Base-by-base conservation (phyloP, 768 basidiomycete species). In the Collybia sordida region DNA sequence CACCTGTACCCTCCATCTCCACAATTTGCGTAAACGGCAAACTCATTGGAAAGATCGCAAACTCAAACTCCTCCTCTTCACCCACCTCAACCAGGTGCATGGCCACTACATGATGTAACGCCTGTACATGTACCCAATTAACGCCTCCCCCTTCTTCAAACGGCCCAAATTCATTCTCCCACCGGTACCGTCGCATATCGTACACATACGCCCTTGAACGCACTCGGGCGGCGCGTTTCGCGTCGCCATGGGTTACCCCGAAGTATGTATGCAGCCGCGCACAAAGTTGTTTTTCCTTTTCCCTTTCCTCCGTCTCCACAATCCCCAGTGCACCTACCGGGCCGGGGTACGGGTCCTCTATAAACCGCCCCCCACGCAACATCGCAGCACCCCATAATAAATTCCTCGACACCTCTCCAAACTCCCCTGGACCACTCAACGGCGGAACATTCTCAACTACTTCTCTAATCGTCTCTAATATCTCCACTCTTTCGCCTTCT, bases 41-140 rank as follows among this genome's bases (percentile, higher is more conserved):
- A 53, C 78, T 78, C 68, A 86, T 68, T 2, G 73, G 75, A 50
- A 74, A 75, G 19, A 78, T 50, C 6, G 66, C 64, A 15, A 70
- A 72, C 22, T 60, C 47, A 8, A 67, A 69, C 3, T 53, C 64
- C 17, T 68, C 65, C 4, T 69, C 67, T 31, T 62, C 66, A 23
- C 60, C 62, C 38, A 69, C 34, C 36, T 78, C 76, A 8, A 79
- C 62, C 19, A 84, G 50, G 52, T 84, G 73, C 73, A 79, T 74
- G 5, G 75, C 76, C 24, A 88, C 66, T 37, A 75, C 69, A 57
- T 83, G 82, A 41, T 81, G 81, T 18, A 86, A 63, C 44, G 71
- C 77, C 56, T 70, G 71, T 25, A 87, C 38, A 61, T 85, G 83
- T 19, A 66, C 68, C 86, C 86, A 88, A 57, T 88, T 75, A 3